Conservation (phyloP, 2,329 filamentous ascomycete genomes). For the Hypoxylon sp. region DNA sequence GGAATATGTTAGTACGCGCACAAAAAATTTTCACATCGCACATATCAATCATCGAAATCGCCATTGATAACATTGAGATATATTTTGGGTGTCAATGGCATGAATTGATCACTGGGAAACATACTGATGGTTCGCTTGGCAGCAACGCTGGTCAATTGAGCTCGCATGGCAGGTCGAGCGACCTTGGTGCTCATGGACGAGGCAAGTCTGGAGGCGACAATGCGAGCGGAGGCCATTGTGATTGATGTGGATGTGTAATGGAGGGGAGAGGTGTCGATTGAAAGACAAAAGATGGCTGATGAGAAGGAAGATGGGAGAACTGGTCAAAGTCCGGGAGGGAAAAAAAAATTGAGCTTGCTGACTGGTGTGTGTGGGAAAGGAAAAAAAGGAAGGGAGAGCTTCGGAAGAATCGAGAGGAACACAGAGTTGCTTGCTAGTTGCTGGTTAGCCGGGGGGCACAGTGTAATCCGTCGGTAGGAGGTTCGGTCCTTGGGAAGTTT, state of each 20-base stretch:
- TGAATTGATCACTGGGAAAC: constrained; percentile 53
- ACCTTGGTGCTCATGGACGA: constrained; percentile 83
- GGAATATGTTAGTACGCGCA: constrained; percentile 34
- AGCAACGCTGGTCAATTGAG: constrained; percentile 70
- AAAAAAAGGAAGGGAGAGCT: constrained; percentile 54
- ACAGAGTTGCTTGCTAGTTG: constrained; percentile 32
- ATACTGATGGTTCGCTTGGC: constrained; percentile 85
- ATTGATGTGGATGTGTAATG: constrained; percentile 63
- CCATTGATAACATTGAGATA: constrained; percentile 41
- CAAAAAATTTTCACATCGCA: constrained; percentile 27
- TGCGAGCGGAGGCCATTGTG: constrained; percentile 85
- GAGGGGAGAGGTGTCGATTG: constrained; percentile 61
- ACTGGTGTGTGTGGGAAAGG: constrained; percentile 51
- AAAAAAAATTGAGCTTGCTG: constrained; percentile 53
- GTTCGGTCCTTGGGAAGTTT: constrained; percentile 37
- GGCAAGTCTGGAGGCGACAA: constrained; percentile 84
- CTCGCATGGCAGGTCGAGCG: constrained; percentile 81
- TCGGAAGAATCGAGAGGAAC: constrained; percentile 49
- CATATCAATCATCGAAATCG: constrained; percentile 13
- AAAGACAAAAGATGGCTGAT: constrained; percentile 53
- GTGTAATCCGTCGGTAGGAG: constrained; percentile 24
- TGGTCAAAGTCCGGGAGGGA: constrained; percentile 41
- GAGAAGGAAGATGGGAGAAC: constrained; percentile 46
- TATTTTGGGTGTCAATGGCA: constrained; percentile 10
- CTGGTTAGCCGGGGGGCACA: constrained; percentile 31